A percentile compares a stretch with the other conserved stretches of the same genome.
These are phyloP conservation scores for Iberis pinnata DNA, from an alignment of 345 rosid genomes.

Conservation along the genomic window DNA sequence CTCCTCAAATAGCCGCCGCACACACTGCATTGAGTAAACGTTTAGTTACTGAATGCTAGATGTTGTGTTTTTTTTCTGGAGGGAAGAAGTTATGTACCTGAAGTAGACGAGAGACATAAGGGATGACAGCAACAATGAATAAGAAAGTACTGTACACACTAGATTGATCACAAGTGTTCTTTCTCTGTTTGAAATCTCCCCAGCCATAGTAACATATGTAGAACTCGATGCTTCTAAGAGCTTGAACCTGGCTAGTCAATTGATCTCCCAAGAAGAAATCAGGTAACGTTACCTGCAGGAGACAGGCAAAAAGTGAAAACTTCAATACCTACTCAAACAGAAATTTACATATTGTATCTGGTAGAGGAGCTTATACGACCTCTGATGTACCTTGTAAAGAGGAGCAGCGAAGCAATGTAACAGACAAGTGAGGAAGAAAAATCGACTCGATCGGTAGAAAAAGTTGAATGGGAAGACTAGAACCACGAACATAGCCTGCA, in stretches of 20 bases:
- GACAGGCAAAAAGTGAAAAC: background rate
- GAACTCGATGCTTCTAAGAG: constrained; percentile 59
- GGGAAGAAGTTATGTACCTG: constrained; percentile 33
- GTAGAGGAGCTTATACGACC: background rate
- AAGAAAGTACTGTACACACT: constrained; percentile 33
- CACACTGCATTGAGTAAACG: constrained; percentile 36
- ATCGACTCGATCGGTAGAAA: constrained; percentile 31
- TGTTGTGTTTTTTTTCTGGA: background rate
- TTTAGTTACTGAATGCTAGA: constrained; percentile 1
- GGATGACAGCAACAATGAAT: constrained; percentile 54
- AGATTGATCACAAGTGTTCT: constrained; percentile 29
- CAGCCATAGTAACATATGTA: constrained; percentile 61
- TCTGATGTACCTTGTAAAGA: constrained; percentile 30
- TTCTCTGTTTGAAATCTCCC: constrained; percentile 46
- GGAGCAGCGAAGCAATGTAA: constrained; percentile 33
- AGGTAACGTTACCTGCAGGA: constrained; percentile 51
- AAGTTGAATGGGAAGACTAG: constrained; percentile 28
- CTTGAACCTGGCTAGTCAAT: constrained; percentile 72
- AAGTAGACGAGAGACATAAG: constrained; percentile 48
- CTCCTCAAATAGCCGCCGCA: constrained; percentile 54
- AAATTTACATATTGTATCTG: background rate
- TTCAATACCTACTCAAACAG: background rate
- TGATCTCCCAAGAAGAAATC: constrained; percentile 76
- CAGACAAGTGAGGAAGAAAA: constrained; percentile 32
- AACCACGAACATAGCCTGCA: constrained; percentile 21